Conservation (phyloP, 257 asterid species). For the Ligustrum vulgare region DNA sequence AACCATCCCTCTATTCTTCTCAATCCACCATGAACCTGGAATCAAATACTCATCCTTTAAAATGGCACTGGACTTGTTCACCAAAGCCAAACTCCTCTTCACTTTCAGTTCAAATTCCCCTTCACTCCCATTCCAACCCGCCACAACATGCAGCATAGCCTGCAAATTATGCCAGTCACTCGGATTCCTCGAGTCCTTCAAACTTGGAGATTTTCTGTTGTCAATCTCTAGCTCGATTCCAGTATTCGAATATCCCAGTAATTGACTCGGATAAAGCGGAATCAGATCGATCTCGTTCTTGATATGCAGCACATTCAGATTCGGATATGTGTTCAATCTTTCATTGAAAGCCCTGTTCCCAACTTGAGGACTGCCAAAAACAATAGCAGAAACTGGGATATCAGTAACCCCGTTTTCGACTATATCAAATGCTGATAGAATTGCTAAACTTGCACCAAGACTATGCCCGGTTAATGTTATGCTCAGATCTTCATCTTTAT, state of each 20-base stretch:
- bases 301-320: constrained; percentile 63
- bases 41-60: constrained; percentile 71
- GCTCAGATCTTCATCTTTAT: constrained; percentile 55
- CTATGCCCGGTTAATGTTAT: constrained; percentile 78
- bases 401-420: constrained; percentile 71
- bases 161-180: constrained; percentile 90
- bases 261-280: constrained; percentile 55
- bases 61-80: constrained; percentile 65
- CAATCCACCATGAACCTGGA: constrained; percentile 92
- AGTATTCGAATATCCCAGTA: constrained; percentile 49
- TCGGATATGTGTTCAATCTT: constrained; percentile 35
- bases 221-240: constrained; percentile 59
- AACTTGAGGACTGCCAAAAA: constrained; percentile 84
- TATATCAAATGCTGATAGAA: constrained; percentile 67
- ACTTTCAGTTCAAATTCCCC: constrained; percentile 64
- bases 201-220: constrained; percentile 57
- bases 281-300: constrained; percentile 69
- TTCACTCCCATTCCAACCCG: constrained; percentile 76
- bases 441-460: constrained; percentile 63
- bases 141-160: constrained; percentile 73
- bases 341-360: constrained; percentile 60
- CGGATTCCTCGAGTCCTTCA: constrained; percentile 60
- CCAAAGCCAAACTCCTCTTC: constrained; percentile 71
- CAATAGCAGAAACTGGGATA: constrained; percentile 70
- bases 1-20: constrained; percentile 79